Evolutionary conservation across 805 yeast species (phyloP), one percentile per base, ranked within the genome.

Genomic region (Lachancea dasiensis): DNA sequence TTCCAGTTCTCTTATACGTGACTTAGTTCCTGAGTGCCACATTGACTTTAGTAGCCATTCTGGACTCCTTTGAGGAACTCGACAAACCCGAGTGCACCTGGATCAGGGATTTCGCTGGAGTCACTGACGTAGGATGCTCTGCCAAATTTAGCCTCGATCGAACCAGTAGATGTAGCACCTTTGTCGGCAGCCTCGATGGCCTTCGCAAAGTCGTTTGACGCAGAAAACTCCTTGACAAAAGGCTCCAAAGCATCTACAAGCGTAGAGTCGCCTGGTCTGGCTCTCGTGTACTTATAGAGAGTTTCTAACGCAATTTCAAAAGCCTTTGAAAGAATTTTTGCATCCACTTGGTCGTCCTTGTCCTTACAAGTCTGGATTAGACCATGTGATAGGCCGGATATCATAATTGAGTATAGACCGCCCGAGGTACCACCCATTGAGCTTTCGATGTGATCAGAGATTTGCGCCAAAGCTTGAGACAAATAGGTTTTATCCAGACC

Each of bases 371-470:
- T 40, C 23, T 54, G 45, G 25, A 58, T 64, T 20, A 78, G 61
- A 7, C 73, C 72, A 25, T 71, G 67, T 1, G 85, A 81, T 43
- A 89, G 70, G 1, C 95, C 86, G 24, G 94, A 77, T 44, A 90
- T 67, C 62, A 69, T 85, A 39, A 89, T 90, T 3, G 95, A 83
- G 60, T 89, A 89, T 26, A 89, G 62, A 1, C 96, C 97, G 37
- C 97, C 97, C 1, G 95, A 84, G 0, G 97, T 90, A 35, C 97
- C 97, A 37, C 97, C 97, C 97, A 90, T 90, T n/a, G 77, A 77
- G 39, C 77, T 77, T 57, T 89, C 97, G 24, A 89, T 86, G 15
- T 82, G 60, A 39, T 86, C 95, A 3, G 96, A 84, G 34, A 89
- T 71, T 47, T 75, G 75, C n/a, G 79, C 68, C 31, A 85, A 58